Evolutionary conservation across 345 rosid species (phyloP), one percentile per base, ranked within the genome.

Genomic region (Murraya paniculata): DNA sequence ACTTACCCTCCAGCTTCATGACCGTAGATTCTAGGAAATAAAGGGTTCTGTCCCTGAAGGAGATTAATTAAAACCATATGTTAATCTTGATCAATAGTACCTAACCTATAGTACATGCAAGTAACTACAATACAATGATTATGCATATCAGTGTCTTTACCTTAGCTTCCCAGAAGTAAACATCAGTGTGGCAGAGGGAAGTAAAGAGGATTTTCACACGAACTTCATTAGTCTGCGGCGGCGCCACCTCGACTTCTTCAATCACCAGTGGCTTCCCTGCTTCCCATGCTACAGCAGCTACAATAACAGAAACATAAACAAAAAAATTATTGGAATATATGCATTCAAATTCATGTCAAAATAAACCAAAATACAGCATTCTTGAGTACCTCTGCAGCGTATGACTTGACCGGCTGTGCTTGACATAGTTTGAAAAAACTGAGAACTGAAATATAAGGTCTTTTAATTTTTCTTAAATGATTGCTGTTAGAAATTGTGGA

Each of bases 201-300:
- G 85, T 84, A 25, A 58, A 81, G 59, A 79, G 80, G 77, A 82
- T 81, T 71, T 81, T 81, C 27, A 84, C 9, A n/a, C 84, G 78
- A 58, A 84, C 87, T 77, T 84, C 84, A 31, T 27, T 24, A 14
- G 66, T 68, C 36, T 82, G 83, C 3, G 89, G 92, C 3, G 89
- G 88, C 6, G 89, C 89, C 78, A 87, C 89, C 66, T 87, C 91
- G 82, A 87, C 89, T 72, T 87, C 83, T 60, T 87, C 84, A 1
- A 89, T 85, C 64, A 79, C 84, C 72, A 89, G 73, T 68, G 89
- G 90, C 83, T 89, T 87, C 64, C 89, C 89, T 10, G 91, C 87
- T 76, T 89, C 89, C 89, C 90, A 89, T 56, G 88, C 86, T 58
- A 89, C 85, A 9, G 89, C 89, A 75, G 89, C 90, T 85, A 64